Conservation (phyloP, 169 alveolate genomes). For the Theileria equi region DNA sequence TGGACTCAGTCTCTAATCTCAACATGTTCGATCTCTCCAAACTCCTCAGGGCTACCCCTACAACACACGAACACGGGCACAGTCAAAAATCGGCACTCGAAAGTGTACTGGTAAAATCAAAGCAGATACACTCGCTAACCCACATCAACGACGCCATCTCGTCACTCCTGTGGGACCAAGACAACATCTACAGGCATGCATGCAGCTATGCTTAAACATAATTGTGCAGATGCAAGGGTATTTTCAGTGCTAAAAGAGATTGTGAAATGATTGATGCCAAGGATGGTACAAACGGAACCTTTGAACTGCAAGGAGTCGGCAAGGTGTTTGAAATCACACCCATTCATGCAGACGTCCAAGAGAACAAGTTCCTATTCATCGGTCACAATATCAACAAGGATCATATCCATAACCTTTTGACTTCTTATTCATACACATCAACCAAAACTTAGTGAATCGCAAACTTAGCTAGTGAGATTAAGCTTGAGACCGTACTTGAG, state of each 20-base stretch:
- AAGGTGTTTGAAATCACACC: conserved; percentile 63
- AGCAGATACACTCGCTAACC: conserved; percentile 21
- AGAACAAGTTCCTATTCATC: conserved; percentile 54
- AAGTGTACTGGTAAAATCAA: conserved; percentile 22
- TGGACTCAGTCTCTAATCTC: conserved; percentile 33
- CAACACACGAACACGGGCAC: neutral
- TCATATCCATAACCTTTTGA: neutral
- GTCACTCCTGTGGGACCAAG: conserved; percentile 50
- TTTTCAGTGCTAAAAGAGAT: conserved; percentile 52
- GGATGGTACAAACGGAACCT: conserved; percentile 17
- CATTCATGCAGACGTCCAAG: conserved; percentile 32
- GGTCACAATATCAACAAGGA: conserved; percentile 15
- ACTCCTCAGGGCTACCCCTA: conserved; percentile 1
- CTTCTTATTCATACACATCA: neutral
- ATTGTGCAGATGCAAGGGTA: conserved; percentile 66
- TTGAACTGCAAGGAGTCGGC: conserved; percentile 74
- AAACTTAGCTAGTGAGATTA: conserved; percentile 10
- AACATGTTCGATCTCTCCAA: conserved; percentile 38
- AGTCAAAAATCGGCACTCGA: neutral
- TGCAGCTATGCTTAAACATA: neutral
- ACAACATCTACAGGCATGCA: conserved; percentile 29
- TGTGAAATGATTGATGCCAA: conserved; percentile 1
- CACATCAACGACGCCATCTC: conserved; percentile 40
- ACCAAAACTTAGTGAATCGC: neutral
- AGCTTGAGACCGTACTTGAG: conserved; percentile 59